These are phyloP conservation scores for Balansia obtecta DNA, from an alignment of 2,329 filamentous ascomycete species.

Conservation along the genomic window DNA sequence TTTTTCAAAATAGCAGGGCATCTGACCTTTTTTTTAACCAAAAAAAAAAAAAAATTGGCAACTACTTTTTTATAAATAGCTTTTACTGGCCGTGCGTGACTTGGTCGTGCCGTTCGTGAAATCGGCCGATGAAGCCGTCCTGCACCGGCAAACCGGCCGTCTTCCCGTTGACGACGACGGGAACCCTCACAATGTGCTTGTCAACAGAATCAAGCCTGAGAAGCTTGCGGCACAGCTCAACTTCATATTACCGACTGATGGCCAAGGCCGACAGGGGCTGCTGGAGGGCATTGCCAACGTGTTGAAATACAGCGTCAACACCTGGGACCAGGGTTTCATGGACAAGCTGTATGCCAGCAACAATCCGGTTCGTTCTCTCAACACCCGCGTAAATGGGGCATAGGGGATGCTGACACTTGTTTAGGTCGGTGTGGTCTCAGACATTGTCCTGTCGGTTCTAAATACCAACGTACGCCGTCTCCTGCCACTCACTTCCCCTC, in stretches of 20 bases:
- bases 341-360: slow-evolving; percentile 92
- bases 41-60: no score
- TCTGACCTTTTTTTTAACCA: slow-evolving; percentile 1
- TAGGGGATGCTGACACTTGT: not conserved
- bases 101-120: slow-evolving; percentile 60
- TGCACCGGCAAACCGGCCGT: slow-evolving; percentile 38
- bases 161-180: slow-evolving; percentile 27
- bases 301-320: slow-evolving; percentile 83
- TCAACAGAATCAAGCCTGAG: slow-evolving; percentile 49
- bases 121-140: slow-evolving; percentile 51
- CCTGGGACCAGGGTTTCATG: slow-evolving; percentile 95
- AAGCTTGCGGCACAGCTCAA: slow-evolving; percentile 42
- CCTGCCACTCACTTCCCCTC: not conserved
- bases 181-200: slow-evolving; percentile 41
- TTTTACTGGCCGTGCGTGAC: slow-evolving; percentile 53
- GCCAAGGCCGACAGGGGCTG: slow-evolving; percentile 59
- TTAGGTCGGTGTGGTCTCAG: slow-evolving; percentile 71
- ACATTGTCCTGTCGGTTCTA: slow-evolving; percentile 70
- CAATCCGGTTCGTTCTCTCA: slow-evolving; percentile 49
- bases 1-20: not conserved
- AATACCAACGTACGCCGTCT: slow-evolving; percentile 68
- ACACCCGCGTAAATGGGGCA: not conserved
- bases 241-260: slow-evolving; percentile 45
- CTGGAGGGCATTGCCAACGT: slow-evolving; percentile 58
- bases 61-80: slow-evolving; percentile 31